Evolutionary conservation across 148 eudicot species (phyloP).

Genomic region (Gaultheria prostrata): DNA sequence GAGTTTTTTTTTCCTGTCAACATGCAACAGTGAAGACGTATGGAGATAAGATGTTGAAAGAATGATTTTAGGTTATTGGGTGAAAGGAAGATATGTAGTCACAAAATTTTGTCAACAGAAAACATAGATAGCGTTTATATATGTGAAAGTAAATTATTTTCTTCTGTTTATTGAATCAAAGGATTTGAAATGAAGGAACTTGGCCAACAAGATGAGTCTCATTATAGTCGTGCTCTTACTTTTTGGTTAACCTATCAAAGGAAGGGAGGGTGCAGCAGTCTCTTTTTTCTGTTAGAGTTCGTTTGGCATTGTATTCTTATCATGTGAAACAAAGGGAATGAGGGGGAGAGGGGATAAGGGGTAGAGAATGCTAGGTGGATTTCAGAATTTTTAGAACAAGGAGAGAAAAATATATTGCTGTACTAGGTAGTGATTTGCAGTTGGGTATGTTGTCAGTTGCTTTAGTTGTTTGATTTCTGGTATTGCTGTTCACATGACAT

Average conservation of each 20-base stretch:
- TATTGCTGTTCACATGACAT: conserved; percentile 1
- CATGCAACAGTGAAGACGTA: not conserved
- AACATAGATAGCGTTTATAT: not conserved
- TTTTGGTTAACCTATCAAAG: not conserved
- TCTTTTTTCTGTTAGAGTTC: not conserved
- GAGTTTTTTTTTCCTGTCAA: not conserved
- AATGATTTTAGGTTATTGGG: not conserved
- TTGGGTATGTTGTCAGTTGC: not conserved
- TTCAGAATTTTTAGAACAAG: not conserved
- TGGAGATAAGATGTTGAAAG: not conserved
- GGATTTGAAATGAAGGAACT: not conserved
- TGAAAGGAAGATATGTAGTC: not conserved
- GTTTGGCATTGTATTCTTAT: not conserved
- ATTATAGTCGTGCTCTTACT: not conserved
- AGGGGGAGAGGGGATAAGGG: not conserved
- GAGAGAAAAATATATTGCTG: not conserved
- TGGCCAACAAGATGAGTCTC: not conserved
- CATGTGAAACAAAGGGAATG: not conserved
- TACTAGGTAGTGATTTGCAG: not conserved
- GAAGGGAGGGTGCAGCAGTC: not conserved
- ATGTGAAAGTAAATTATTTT: not conserved
- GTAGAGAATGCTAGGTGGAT: not conserved
- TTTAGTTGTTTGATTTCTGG: not conserved
- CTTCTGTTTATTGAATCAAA: not conserved
- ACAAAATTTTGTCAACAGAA: not conserved